phyloP scores from a whole-genome alignment of 1,284 basidiomycete species.

The Sporisorium iseilematis-ciliati region DNA sequence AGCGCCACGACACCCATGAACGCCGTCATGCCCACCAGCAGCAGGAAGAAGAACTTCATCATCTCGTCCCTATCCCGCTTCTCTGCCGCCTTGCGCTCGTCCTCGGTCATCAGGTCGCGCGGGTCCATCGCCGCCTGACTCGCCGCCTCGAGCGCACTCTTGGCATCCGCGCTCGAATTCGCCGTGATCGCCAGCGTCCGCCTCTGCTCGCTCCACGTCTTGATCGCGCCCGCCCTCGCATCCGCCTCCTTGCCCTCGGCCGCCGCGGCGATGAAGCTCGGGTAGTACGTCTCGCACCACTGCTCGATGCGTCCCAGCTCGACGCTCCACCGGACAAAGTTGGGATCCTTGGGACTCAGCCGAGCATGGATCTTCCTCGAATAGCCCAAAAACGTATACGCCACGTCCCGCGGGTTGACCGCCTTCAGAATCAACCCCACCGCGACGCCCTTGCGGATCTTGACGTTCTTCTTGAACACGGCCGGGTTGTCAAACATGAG shows the following conservation, averaged over 20 bases:
- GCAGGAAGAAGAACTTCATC: conserved; percentile 53
- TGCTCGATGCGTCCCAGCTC: conserved; percentile 64
- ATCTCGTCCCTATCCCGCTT: conserved; percentile 50
- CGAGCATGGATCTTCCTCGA: conserved; percentile 85
- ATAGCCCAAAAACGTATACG: conserved; percentile 87
- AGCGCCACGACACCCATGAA: conserved; percentile 55
- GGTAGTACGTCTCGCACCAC: conserved; percentile 68
- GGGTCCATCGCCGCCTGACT: conserved; percentile 16
- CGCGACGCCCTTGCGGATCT: conserved; percentile 93
- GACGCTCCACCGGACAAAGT: conserved; percentile 73
- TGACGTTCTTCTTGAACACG: conserved; percentile 91
- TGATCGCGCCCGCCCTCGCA: conserved; percentile 43
- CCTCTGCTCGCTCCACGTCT: conserved; percentile 46
- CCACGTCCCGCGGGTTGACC: conserved; percentile 91
- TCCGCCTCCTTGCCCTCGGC: conserved; percentile 37
- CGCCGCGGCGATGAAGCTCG: conserved; percentile 53
- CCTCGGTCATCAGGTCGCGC: conserved; percentile 43
- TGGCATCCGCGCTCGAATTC: not conserved
- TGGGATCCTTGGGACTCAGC: conserved; percentile 84
- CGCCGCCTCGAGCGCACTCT: conserved; percentile 8
- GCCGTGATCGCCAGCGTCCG: conserved; percentile 29
- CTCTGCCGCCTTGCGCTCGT: conserved; percentile 32
- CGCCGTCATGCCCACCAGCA: conserved; percentile 44
- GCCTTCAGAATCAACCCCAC: conserved; percentile 89
- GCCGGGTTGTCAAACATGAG: conserved; percentile 91